These are phyloP conservation scores for Themeda triandra DNA, from an alignment of 176 grass and related monocot genomes.

Conservation along the genomic window DNA sequence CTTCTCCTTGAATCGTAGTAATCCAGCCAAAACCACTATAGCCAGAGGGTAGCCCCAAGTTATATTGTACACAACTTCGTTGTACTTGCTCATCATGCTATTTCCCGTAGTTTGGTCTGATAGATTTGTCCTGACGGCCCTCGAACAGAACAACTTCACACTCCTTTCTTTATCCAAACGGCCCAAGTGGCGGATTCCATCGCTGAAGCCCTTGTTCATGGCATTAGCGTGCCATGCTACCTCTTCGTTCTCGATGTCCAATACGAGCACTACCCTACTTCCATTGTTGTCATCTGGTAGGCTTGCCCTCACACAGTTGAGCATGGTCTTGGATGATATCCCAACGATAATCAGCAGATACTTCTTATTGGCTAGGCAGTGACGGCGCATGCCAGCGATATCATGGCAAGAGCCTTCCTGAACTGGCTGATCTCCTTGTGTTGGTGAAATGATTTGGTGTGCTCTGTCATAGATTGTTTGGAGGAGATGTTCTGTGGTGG, in stretches of 20 bases:
- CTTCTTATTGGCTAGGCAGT: not conserved
- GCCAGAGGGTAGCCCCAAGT: conserved; percentile 22
- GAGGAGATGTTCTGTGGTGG: not conserved
- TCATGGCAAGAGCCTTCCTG: not conserved
- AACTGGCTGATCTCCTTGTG: not conserved
- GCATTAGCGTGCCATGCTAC: not conserved
- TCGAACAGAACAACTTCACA: conserved; percentile 6
- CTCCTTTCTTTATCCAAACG: not conserved
- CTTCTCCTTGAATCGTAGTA: conserved; percentile 21
- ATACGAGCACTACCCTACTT: conserved; percentile 9
- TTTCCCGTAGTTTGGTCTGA: not conserved
- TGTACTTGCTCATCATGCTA: not conserved
- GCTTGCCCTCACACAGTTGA: conserved; percentile 9
- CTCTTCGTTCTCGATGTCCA: conserved; percentile 12
- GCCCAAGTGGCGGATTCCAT: not conserved
- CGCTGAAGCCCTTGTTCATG: not conserved
- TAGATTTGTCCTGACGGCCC: not conserved
- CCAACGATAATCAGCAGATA: conserved; percentile 8
- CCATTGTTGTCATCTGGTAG: conserved; percentile 4
- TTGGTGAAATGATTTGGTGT: too few species aligned
- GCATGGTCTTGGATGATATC: not conserved
- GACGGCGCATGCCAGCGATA: not conserved
- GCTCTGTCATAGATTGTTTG: not conserved
- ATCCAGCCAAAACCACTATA: conserved; percentile 16
- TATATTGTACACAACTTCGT: not conserved